Evolutionary conservation across 1,139 yeast genomes (phyloP).

Genomic region (Kurtzmaniella quercitrusa): DNA sequence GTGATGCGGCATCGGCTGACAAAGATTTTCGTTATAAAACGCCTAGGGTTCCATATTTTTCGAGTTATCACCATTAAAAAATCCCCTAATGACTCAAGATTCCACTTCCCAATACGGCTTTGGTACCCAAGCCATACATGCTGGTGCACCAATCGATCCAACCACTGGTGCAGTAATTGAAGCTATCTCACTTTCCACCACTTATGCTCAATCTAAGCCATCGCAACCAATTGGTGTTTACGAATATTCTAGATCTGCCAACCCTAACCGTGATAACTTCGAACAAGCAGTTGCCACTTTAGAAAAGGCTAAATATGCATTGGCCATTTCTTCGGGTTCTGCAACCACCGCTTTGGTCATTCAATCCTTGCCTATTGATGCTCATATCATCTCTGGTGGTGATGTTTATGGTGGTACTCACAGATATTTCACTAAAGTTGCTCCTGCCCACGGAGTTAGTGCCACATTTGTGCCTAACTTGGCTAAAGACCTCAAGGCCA

Average conservation of each 20-base stretch:
- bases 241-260: slow-evolving; percentile 85
- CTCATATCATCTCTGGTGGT: slow-evolving; percentile 77
- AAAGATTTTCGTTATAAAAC: not conserved
- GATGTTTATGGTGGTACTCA: slow-evolving; percentile 95
- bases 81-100: slow-evolving; percentile 20
- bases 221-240: slow-evolving; percentile 73
- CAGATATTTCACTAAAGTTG: slow-evolving; percentile 86
- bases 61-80: not conserved
- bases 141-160: slow-evolving; percentile 73
- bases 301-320: slow-evolving; percentile 72
- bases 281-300: slow-evolving; percentile 79
- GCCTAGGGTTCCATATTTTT: not conserved
- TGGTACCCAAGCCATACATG: slow-evolving; percentile 82
- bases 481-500: slow-evolving; percentile 52
- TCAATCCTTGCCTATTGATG: slow-evolving; percentile 68
- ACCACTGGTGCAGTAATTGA: slow-evolving; percentile 85
- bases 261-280: slow-evolving; percentile 83
- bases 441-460: slow-evolving; percentile 72
- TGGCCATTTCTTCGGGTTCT: slow-evolving; percentile 83
- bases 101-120: slow-evolving; percentile 37
- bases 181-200: slow-evolving; percentile 80
- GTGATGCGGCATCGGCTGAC: not conserved
- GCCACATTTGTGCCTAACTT: slow-evolving; percentile 67
- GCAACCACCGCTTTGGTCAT: slow-evolving; percentile 80
- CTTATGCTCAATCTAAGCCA: slow-evolving; percentile 79